Percentiles rank a stretch among this genome's conserved stretches.
phyloP scores from a whole-genome alignment of 345 rosid genomes.

The Euclidium syriacum region DNA sequence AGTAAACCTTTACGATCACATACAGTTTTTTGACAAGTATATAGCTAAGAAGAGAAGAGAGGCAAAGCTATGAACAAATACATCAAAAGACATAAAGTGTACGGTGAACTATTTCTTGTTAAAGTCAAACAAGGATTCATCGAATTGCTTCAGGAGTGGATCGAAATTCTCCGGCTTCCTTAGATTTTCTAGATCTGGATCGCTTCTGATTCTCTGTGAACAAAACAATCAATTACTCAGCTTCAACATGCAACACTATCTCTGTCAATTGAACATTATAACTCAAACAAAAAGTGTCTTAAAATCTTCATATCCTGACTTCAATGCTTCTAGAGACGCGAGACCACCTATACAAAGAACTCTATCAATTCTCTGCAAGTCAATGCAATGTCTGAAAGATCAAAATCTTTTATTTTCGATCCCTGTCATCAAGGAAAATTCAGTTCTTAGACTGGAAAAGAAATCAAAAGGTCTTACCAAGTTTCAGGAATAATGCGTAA shows the following conservation, averaged over 20 bases:
- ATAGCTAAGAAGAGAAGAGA: conserved; percentile 17
- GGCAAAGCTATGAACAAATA: conserved; percentile 25
- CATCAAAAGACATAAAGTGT: too few species aligned
- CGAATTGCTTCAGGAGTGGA: conserved; percentile 67
- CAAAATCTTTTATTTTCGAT: conserved; percentile 24
- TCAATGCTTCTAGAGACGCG: conserved; percentile 85
- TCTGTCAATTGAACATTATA: neutral
- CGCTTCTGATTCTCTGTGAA: conserved; percentile 74
- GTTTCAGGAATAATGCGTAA: neutral
- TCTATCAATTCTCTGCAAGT: neutral
- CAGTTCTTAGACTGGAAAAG: neutral
- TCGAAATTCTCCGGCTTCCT: conserved; percentile 62
- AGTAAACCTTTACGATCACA: neutral
- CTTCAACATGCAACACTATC: conserved; percentile 30
- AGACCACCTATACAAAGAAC: conserved; percentile 56
- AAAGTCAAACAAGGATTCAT: conserved; percentile 90
- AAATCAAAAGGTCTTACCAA: neutral
- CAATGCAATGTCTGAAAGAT: neutral
- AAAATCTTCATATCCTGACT: conserved; percentile 81
- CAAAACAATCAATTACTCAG: conserved; percentile 17
- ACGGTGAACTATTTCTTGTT: conserved; percentile 51
- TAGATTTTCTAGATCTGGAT: conserved; percentile 72
- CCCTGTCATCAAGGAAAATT: conserved; percentile 39
- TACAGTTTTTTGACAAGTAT: conserved; percentile 14
- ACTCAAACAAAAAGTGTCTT: conserved; percentile 66